These are phyloP conservation scores for Xylariaceae sp. DNA, from an alignment of 2,329 filamentous ascomycete genomes.

Conservation along the genomic window DNA sequence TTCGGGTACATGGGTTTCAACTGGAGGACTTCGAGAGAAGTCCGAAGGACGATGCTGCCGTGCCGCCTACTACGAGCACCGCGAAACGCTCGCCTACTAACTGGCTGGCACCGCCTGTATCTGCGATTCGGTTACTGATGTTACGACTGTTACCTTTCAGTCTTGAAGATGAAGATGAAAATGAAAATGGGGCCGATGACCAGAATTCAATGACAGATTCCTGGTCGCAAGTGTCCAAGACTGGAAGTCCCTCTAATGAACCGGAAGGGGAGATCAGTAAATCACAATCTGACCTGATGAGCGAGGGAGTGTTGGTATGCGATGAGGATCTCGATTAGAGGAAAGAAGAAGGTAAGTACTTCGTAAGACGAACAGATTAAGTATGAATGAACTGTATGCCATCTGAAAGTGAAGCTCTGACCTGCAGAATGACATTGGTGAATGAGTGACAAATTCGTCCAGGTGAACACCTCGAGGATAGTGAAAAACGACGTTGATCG, in stretches of 20 bases:
- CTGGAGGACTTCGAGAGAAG: no score
- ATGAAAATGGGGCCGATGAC: neutral
- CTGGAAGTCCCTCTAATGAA: constrained; percentile 14
- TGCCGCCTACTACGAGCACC: neutral
- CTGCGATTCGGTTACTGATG: neutral
- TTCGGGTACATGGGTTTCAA: no score
- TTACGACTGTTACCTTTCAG: neutral
- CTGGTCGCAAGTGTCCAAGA: constrained; percentile 14
- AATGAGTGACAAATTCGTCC: constrained; percentile 12
- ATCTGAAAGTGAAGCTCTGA: constrained; percentile 15
- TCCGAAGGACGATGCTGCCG: no score
- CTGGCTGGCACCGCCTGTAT: constrained; percentile 17
- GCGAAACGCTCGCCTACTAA: constrained; percentile 10
- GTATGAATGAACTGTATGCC: neutral
- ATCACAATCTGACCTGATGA: neutral
- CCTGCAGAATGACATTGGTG: constrained; percentile 15
- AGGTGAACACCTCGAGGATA: neutral
- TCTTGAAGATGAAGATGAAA: neutral
- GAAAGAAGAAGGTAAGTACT: neutral
- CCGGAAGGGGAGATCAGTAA: constrained; percentile 3
- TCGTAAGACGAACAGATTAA: neutral
- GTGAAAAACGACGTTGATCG: neutral
- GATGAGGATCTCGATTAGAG: neutral
- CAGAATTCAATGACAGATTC: neutral
- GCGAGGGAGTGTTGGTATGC: neutral